Evolutionary conservation across 1,139 yeast genomes (phyloP), one percentile per base, ranked within the genome.

Genomic region (Sugiyamaella novakii): DNA sequence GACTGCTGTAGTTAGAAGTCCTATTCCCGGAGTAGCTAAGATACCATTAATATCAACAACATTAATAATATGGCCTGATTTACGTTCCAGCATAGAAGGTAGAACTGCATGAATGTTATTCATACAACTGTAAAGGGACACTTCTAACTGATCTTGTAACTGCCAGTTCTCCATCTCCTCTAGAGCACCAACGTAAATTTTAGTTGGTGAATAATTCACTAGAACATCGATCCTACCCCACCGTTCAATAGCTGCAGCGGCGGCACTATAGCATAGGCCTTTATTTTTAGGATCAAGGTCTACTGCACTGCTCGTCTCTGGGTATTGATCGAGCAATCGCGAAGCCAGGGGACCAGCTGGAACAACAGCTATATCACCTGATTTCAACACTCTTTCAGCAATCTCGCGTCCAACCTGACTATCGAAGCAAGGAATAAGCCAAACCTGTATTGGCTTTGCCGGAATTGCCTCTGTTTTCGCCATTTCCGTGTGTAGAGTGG

Each of bases 81-180:
- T 52, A 44, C 59, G 64, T 10, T 50, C 43, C 21, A 61, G 54
- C 58, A 67, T 52, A 11, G 50, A 31, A 1, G 69, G 70, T 19
- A 67, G 50, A 2, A 58, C 60, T 0, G 68, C 62, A 18, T 64
- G 59, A 24, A 65, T 61, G 33, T 64, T 48, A 44, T 63, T 67
- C 10, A 65, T 58, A 5, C 64, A 61, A 4, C 65, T 58, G 47
- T 58, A 62, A 28, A 64, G 59, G n/a, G 59, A 54, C 11, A 53
- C 48, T 37, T 65, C 65, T 42, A 64, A 44, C 51, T 67, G 69
- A 21, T 60, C 63, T 6, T 60, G 53, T 40, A 66, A 43, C 31
- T 64, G 66, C 61, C 65, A 61, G 24, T 58, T 64, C 29, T 56
- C 59, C 25, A 62, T 57, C 42, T 64, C 70, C 39, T 65, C 67